Conservation (phyloP, 768 basidiomycete genomes). For the Kwoniella europaea region DNA sequence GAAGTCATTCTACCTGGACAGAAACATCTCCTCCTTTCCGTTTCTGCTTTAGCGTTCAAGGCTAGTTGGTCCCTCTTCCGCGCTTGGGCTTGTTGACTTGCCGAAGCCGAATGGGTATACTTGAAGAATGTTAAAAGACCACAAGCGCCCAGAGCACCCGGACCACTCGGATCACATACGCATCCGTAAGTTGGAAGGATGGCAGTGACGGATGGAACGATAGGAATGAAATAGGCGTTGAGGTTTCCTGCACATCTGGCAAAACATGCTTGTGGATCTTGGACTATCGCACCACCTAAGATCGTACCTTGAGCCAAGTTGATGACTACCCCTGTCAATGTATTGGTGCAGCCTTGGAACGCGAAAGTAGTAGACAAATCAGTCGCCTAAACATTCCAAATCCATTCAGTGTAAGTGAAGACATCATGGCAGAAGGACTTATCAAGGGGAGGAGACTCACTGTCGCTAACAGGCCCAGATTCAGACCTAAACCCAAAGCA, state of each 20-base stretch:
- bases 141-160: not conserved
- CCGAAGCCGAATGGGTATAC: slow-evolving; percentile 10
- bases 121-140: slow-evolving; percentile 3
- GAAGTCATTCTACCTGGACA: slow-evolving; percentile 12
- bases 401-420: not conserved
- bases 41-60: not conserved
- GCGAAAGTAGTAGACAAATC: slow-evolving; percentile 11
- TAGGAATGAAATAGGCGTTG: slow-evolving; percentile 16
- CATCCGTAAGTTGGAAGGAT: slow-evolving; percentile 12
- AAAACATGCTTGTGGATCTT: slow-evolving; percentile 16
- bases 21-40: slow-evolving; percentile 6
- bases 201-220: slow-evolving; percentile 12
- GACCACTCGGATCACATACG: slow-evolving; percentile 18
- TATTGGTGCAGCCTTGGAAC: slow-evolving; percentile 9
- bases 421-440: not conserved
- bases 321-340: slow-evolving; percentile 8
- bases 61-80: not conserved
- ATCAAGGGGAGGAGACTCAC: not conserved
- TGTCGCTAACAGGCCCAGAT: slow-evolving; percentile 1
- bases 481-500: not conserved
- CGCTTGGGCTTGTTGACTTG: slow-evolving; percentile 13
- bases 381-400: not conserved
- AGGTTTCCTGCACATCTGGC: slow-evolving; percentile 7
- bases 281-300: slow-evolving; percentile 11
- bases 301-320: slow-evolving; percentile 6